Evolutionary conservation across 1,284 basidiomycete genomes (phyloP).

Genomic region (Ustilago bromivora): DNA sequence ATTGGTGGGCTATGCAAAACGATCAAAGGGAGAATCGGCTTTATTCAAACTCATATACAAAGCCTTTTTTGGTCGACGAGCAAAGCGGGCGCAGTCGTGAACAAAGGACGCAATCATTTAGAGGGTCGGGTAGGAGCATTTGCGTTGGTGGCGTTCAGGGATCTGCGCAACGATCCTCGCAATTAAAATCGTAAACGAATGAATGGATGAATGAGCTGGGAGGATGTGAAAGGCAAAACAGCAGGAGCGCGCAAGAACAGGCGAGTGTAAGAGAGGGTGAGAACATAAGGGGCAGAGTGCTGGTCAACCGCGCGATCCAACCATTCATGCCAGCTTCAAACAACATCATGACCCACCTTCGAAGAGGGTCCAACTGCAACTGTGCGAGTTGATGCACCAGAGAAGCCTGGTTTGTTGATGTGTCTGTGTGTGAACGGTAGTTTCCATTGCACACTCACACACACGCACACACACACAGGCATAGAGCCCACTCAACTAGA

Average conservation of each 20-base stretch:
- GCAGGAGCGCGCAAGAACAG: background rate
- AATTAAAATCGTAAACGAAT: background rate
- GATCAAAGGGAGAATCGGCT: background rate
- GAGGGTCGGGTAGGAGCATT: constrained; percentile 17
- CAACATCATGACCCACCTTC: background rate
- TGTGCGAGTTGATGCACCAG: background rate
- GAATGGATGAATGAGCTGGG: background rate
- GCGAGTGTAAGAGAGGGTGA: background rate
- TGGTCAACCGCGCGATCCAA: too few species aligned
- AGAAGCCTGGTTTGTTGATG: background rate
- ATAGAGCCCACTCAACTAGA: background rate
- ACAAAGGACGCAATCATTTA: background rate
- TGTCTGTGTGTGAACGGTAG: background rate
- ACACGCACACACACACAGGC: background rate
- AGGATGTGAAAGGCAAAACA: background rate
- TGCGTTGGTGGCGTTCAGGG: constrained; percentile 35
- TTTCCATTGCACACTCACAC: background rate
- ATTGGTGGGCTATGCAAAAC: too few species aligned
- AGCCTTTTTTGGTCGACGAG: background rate
- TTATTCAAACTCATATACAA: background rate
- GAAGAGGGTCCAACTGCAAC: background rate
- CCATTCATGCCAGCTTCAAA: background rate
- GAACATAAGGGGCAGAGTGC: background rate
- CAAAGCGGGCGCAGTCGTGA: background rate
- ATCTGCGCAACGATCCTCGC: constrained; percentile 14